Evolutionary conservation across 352 stramenopile genomes (phyloP).

Genomic region (Achlya hypogyna): DNA sequence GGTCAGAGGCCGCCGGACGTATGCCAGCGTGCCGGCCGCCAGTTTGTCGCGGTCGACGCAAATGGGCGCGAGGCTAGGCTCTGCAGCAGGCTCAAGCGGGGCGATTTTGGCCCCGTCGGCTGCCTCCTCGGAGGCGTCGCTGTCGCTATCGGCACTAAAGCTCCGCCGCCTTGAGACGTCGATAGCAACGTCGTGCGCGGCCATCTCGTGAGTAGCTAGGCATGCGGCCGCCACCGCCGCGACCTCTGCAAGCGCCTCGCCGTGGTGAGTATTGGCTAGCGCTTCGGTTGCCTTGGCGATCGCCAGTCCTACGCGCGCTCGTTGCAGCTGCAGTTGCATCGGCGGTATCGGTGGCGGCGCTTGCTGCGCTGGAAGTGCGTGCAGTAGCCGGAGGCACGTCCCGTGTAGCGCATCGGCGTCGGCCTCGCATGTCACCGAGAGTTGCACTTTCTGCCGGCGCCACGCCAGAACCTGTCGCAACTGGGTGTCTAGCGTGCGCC

Average conservation of each 20-base stretch:
- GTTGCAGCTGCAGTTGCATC: background rate
- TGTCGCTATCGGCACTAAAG: too few species aligned
- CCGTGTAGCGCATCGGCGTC: background rate
- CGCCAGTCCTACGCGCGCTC: background rate
- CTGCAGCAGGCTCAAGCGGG: too few species aligned
- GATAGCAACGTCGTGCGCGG: too few species aligned
- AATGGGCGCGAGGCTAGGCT: too few species aligned
- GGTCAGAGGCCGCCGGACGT: background rate
- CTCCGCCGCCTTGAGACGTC: too few species aligned
- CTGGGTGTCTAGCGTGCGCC: background rate
- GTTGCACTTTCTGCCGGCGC: background rate
- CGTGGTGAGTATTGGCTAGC: background rate
- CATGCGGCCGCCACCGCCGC: background rate
- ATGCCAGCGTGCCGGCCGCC: too few species aligned
- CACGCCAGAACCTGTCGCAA: background rate
- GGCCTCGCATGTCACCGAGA: background rate
- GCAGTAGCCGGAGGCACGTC: background rate
- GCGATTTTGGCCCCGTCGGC: too few species aligned
- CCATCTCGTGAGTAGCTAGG: too few species aligned
- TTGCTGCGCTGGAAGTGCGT: background rate
- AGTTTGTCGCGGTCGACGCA: too few species aligned
- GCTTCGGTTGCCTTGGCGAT: background rate
- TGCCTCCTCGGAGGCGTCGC: too few species aligned
- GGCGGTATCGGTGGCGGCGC: background rate
- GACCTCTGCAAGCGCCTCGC: background rate